Conservation (phyloP, 345 rosid genomes). For the Salix caprea region DNA sequence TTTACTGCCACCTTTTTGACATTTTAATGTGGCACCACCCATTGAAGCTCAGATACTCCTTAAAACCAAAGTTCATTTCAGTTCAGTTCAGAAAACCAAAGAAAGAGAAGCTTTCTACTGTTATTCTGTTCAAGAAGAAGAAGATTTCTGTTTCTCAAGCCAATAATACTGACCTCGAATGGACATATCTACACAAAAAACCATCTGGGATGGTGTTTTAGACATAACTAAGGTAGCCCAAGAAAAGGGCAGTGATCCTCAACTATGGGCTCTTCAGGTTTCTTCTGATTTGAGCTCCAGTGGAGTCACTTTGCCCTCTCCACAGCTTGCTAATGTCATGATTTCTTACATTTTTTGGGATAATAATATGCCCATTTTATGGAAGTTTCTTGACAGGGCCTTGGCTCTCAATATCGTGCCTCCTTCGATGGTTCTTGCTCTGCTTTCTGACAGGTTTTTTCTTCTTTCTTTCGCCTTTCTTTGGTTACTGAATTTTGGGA, state of each 20-base stretch:
- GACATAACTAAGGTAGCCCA: slow-evolving; percentile 60
- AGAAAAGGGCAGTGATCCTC: slow-evolving; percentile 63
- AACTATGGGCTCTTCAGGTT: slow-evolving; percentile 68
- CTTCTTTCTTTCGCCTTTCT: neutral
- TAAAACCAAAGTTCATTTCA: slow-evolving; percentile 4
- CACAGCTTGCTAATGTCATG: slow-evolving; percentile 23
- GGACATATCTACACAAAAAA: slow-evolving; percentile 1
- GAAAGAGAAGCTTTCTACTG: neutral
- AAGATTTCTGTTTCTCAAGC: neutral
- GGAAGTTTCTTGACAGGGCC: slow-evolving; percentile 34
- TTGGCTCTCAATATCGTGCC: slow-evolving; percentile 25
- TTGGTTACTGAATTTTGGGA: neutral
- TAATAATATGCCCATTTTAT: slow-evolving; percentile 26
- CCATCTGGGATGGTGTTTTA: slow-evolving; percentile 27
- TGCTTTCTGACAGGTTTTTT: slow-evolving; percentile 26
- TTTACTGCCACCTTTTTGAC: neutral
- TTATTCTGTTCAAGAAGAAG: neutral
- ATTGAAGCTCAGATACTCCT: neutral
- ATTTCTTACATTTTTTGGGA: slow-evolving; percentile 33
- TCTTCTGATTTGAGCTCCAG: slow-evolving; percentile 47
- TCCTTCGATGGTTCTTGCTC: slow-evolving; percentile 22
- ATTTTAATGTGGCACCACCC: neutral
- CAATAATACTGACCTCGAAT: neutral
- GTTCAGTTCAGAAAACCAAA: neutral
- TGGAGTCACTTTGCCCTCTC: slow-evolving; percentile 31